Base-by-base conservation (phyloP, 2,329 filamentous ascomycete species). In the Verticillium dahliae region DNA sequence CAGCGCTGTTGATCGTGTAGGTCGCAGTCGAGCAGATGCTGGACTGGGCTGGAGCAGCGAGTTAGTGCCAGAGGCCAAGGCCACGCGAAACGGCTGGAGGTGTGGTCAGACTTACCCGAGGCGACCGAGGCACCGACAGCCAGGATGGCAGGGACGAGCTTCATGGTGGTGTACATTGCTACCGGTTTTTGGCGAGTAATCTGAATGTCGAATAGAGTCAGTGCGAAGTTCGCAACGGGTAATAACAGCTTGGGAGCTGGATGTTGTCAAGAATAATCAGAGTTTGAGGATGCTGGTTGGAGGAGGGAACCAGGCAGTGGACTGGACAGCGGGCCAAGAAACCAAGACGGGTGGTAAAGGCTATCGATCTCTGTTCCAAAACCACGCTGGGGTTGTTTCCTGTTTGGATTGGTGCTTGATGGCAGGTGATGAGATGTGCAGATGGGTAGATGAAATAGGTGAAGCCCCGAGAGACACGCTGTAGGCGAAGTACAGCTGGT, bases 1-100 rank as follows among this genome's bases (percentile, higher is more conserved):
- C 84, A 60, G 80, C 83, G 76, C 83, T 87, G 74, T 82, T 81
- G 78, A 92, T 81, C 67, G 84, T 87, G 64, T 78, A 76, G 18
- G 78, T 78, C 59, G 70, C 62, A 63, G 74, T 69, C 57, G 70
- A 70, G 69, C 74, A 77, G 58, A 67, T 58, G 45, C 58, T 75
- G 55, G 70, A 71, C 61, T 74, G 66, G 67, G 76, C 75, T 74
- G 45, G 11, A 39, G 62, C 66, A 59, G 69, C 7, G 2, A 22
- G 66, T 52, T 33, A 58, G 33, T 22, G 33, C 31, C 13, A 3
- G 13, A 31, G 2, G 11, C 4, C 3, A 7, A 27, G 6, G 39
- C 38, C 39, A 52, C 59, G 11, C 15, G 31, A 5, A 10, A 11
- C 18, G 3, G 34, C 9, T 11, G 11, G 11, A 14, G 6, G 10